A percentile compares a stretch with the other conserved stretches of the same genome.
phyloP scores from a whole-genome alignment of 2,329 filamentous ascomycete species.

The Hymenoscyphus linearis region DNA sequence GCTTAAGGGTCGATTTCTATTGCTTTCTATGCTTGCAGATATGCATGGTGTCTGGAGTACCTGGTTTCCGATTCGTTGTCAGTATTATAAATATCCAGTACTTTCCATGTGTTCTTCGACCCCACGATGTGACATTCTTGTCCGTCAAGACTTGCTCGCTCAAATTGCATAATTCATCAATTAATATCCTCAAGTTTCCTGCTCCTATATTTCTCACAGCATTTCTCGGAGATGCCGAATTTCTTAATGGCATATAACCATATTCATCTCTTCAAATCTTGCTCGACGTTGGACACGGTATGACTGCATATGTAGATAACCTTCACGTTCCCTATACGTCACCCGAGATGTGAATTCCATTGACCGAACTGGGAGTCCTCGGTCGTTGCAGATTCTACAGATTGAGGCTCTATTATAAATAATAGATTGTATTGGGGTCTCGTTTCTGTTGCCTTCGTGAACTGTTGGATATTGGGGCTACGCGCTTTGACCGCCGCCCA shows the following conservation, averaged over 20 bases:
- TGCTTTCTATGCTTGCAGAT: background rate
- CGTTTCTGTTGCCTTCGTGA: background rate
- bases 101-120: background rate
- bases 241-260: background rate
- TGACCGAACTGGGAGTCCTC: background rate
- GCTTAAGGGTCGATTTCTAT: background rate
- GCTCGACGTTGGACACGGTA: background rate
- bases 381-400: background rate
- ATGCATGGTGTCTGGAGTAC: background rate
- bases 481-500: background rate
- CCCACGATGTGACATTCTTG: background rate
- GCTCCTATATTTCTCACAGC: background rate
- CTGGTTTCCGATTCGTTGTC: background rate
- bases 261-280: background rate
- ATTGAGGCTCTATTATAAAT: background rate
- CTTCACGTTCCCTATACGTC: background rate
- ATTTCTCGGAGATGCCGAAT: background rate
- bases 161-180: background rate
- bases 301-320: background rate
- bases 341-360: background rate
- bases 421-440: background rate
- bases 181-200: background rate
- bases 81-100: background rate
- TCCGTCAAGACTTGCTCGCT: background rate
- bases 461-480: background rate